Base-by-base conservation (phyloP, 208 protist genomes). In the Lotmaria passim region DNA sequence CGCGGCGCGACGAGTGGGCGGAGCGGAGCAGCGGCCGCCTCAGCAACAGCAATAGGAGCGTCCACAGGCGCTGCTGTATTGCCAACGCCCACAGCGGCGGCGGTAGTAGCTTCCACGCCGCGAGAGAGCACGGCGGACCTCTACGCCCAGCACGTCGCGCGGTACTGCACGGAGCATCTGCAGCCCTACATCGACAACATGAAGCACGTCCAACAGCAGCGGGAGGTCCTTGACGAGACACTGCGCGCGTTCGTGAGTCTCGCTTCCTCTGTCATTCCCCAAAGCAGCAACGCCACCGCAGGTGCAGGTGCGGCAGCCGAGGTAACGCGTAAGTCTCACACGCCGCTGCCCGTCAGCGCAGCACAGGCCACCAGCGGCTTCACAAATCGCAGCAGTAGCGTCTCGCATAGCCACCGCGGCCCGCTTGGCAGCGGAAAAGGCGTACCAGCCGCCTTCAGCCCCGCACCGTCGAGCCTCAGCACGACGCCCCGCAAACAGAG, bases 141-240 rank as follows among this genome's bases (percentile, higher is more conserved):
- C 4, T 78, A 39, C 38, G 47, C 87, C 15, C 74, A 90, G 24
- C 58, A 66, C 1, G 73, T 93, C 59, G 48, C 67, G 17, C 51
- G 50, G 24, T 93, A 89, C 78, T 91, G 90, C 73, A 72, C 81
- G 12, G 69, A 82, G 36, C 79, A 86, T 50, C 74, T 89, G 56
- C 75, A 83, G 38, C 81, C 84, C 19, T 83, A 83, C 44, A 70
- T 58, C 0, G 48, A 77, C 41, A 87, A 79, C 71, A 92, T 89
- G 67, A 77, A 82, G 17, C n/a, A 59, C 6, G 52, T 93, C 24
- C 66, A 64, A 33, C 62, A 83, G 69, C 76, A 75, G 28, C 71
- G 86, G 21, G n/a, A 77, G 8, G 73, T 64, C 48, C 73, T 92
- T 3, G 28, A 62, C 3, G 36, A 81, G 15, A 61, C 76, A 26